phyloP scores from a whole-genome alignment of 768 basidiomycete genomes.

The Holtermannia corniformis region DNA sequence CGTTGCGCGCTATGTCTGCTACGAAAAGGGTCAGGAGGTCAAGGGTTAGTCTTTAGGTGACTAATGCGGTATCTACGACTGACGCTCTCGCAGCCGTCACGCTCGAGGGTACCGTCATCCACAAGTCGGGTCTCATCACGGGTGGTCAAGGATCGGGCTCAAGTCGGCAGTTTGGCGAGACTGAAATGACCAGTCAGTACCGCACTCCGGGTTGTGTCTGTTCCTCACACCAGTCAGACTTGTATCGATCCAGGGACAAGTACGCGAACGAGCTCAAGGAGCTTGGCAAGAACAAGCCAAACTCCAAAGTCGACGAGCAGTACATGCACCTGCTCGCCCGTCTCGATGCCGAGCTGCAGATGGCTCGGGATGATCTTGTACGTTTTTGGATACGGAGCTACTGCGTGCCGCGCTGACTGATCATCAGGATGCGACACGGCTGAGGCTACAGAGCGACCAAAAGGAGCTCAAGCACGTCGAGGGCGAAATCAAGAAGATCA shows the following conservation, averaged over 20 bases:
- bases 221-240: constrained; percentile 5
- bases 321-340: constrained; percentile 66
- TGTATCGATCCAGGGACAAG: constrained; percentile 18
- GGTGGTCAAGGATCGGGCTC: constrained; percentile 75
- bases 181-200: constrained; percentile 68
- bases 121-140: constrained; percentile 94
- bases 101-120: constrained; percentile 90
- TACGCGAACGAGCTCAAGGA: constrained; percentile 69
- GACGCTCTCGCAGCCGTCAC: constrained; percentile 63
- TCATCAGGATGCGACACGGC: constrained; percentile 60
- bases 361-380: constrained; percentile 77
- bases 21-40: constrained; percentile 90
- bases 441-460: constrained; percentile 65
- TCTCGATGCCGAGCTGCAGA: constrained; percentile 63
- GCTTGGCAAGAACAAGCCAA: constrained; percentile 70
- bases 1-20: constrained; percentile 78
- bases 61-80: neutral
- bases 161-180: constrained; percentile 90
- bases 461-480: constrained; percentile 70
- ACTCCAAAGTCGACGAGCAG: constrained; percentile 72
- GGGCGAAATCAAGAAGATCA: constrained; percentile 21
- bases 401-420: neutral
- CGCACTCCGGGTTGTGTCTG: neutral
- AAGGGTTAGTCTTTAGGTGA: constrained; percentile 58
- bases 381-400: constrained; percentile 18